These are phyloP conservation scores for Penstemon eatonii DNA, from an alignment of 257 asterid genomes.

Conservation along the genomic window DNA sequence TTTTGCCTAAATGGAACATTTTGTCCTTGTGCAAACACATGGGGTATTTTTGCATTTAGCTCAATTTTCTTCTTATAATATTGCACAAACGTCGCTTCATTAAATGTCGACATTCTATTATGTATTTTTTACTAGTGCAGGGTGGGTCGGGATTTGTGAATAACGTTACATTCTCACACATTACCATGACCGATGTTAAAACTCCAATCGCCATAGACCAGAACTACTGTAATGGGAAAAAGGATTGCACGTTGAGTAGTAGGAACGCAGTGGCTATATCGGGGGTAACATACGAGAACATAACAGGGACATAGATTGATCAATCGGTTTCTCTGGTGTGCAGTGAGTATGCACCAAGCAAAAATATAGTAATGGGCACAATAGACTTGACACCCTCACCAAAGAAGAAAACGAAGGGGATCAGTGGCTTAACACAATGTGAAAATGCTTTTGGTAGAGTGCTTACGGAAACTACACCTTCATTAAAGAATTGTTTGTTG, in stretches of 20 bases:
- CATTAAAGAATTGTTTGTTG: conserved; percentile 21
- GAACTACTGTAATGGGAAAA: conserved; percentile 21
- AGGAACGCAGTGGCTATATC: conserved; percentile 25
- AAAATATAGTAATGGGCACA: background rate
- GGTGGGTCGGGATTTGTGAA: conserved; percentile 23
- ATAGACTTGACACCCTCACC: background rate
- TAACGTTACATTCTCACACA: conserved; percentile 22
- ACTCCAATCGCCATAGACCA: conserved; percentile 32
- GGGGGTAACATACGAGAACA: conserved; percentile 1
- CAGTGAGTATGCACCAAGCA: conserved; percentile 23
- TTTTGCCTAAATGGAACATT: too few species aligned
- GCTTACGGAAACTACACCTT: conserved; percentile 11
- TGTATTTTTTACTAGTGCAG: conserved; percentile 5
- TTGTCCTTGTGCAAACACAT: too few species aligned
- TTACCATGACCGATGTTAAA: conserved; percentile 25
- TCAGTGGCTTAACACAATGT: background rate
- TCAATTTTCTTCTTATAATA: too few species aligned
- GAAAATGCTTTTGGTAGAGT: conserved; percentile 19
- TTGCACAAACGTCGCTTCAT: too few species aligned
- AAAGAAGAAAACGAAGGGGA: background rate
- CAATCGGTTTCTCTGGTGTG: conserved; percentile 24
- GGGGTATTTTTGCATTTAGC: too few species aligned
- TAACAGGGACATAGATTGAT: conserved; percentile 28
- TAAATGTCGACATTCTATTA: too few species aligned
- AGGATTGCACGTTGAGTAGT: background rate